Evolutionary conservation across 2,329 filamentous ascomycete species (phyloP), one percentile per base, ranked within the genome.

Genomic region (Fusarium sp.): DNA sequence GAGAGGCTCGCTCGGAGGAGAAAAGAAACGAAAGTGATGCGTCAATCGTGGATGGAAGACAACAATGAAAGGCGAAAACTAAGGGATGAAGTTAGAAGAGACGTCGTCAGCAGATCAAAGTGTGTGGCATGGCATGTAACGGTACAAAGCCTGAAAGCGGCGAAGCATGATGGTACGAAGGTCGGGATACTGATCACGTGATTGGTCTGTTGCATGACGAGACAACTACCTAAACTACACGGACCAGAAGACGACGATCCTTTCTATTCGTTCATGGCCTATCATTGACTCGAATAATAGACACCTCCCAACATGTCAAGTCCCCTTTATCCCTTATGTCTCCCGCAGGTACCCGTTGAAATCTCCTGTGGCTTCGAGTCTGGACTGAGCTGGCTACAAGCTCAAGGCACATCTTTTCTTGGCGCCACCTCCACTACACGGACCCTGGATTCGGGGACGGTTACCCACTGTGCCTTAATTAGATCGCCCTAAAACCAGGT

Each of bases 391-490:
- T 56, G 65, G 31, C 59, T 60, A 70, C n/a, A 62, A 33, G 52
- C 54, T 27, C 23, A n/a, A 66, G 69, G 41, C 41, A 63, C 54
- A 71, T 61, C 62, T 52, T 54, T 44, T 74, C 71, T 74, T 73
- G 71, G 71, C 71, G 71, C 71, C 64, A 72, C 71, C 72, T 74
- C 69, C 71, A 73, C 71, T 39, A 64, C 42, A 51, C 63, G 57
- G 73, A 73, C 73, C 73, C 68, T 73, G 65, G 55, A 66, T 70
- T 74, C 55, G 48, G 73, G 72, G 69, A 54, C 65, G 48, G 56
- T 63, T 65, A 76, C 46, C 65, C 70, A 72, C 71, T 62, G 71
- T 62, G 57, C 68, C 57, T 71, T 69, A 72, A 74, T 64, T 74
- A 67, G 73, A 63, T 70, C 63, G 44, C 59, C 56, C 60, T 41